These are phyloP conservation scores for Ustilago cynodontis DNA, from an alignment of 1,284 basidiomycete genomes.

Conservation along the genomic window DNA sequence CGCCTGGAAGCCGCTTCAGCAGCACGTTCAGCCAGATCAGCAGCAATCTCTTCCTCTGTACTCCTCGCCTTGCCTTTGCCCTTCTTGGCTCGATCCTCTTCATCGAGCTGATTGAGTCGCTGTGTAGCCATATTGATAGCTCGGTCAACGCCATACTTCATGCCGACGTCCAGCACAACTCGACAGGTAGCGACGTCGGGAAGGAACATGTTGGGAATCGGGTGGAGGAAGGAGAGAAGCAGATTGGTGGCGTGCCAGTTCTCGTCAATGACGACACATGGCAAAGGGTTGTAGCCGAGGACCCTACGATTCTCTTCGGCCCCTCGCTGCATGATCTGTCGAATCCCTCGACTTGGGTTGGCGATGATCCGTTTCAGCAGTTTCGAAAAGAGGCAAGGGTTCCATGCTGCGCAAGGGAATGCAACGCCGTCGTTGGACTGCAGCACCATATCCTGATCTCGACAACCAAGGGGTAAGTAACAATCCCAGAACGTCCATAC, in stretches of 20 bases:
- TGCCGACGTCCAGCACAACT: conserved; percentile 30
- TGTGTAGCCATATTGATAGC: conserved; percentile 25
- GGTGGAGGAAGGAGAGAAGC: conserved; percentile 47
- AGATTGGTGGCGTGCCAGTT: conserved; percentile 45
- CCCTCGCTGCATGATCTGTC: conserved; percentile 19
- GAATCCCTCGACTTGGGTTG: conserved; percentile 22
- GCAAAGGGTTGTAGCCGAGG: conserved; percentile 34
- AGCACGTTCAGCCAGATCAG: conserved; percentile 12
- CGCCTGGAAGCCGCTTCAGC: conserved; percentile 1
- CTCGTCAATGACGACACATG: conserved; percentile 43
- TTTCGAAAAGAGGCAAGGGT: conserved; percentile 43
- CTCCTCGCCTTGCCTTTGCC: conserved; percentile 28
- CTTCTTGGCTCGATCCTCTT: conserved; percentile 17
- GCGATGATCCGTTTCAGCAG: conserved; percentile 31
- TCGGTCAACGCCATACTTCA: conserved; percentile 28
- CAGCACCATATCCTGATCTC: conserved; percentile 48
- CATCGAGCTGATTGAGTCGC: conserved; percentile 32
- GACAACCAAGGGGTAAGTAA: conserved; percentile 43
- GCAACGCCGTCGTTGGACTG: conserved; percentile 42
- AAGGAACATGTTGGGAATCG: conserved; percentile 41
- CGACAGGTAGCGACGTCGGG: conserved; percentile 38
- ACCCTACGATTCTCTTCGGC: conserved; percentile 27
- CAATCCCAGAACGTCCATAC: conserved; percentile 57
- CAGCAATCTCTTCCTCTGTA: conserved; percentile 31
- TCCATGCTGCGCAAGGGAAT: conserved; percentile 49